Evolutionary conservation across 768 basidiomycete species (phyloP).

Genomic region (Pleurotus cornucopiae): DNA sequence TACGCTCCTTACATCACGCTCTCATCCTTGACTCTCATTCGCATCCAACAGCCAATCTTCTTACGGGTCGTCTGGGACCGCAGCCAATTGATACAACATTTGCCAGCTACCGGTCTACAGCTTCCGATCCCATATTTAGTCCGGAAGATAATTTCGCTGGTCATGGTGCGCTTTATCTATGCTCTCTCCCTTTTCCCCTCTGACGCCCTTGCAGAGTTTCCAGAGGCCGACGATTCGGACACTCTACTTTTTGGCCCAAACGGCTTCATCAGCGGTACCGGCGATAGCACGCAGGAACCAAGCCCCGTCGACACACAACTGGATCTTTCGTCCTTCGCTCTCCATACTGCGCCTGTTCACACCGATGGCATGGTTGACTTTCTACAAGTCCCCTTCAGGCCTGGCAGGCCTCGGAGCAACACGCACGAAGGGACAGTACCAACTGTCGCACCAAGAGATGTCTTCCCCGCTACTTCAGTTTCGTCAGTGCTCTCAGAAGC

Average conservation of each 20-base stretch:
- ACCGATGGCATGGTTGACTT: background rate
- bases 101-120: background rate
- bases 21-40: background rate
- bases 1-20: background rate
- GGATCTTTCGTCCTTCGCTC: background rate
- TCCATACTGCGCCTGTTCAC: background rate
- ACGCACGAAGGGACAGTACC: constrained; percentile 4
- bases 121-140: constrained; percentile 3
- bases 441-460: constrained; percentile 4
- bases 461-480: background rate
- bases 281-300: background rate
- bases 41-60: background rate
- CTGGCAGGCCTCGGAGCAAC: constrained; percentile 3
- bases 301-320: constrained; percentile 4
- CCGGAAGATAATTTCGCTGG: constrained; percentile 3
- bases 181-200: background rate
- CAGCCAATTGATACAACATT: background rate
- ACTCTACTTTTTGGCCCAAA: background rate
- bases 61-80: background rate
- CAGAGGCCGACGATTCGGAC: constrained; percentile 1
- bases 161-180: background rate
- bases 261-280: background rate
- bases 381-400: constrained; percentile 15
- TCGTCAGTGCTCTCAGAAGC: background rate
- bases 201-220: background rate